phyloP scores from a whole-genome alignment of 805 yeast species.

The Kazachstania martiniae region DNA sequence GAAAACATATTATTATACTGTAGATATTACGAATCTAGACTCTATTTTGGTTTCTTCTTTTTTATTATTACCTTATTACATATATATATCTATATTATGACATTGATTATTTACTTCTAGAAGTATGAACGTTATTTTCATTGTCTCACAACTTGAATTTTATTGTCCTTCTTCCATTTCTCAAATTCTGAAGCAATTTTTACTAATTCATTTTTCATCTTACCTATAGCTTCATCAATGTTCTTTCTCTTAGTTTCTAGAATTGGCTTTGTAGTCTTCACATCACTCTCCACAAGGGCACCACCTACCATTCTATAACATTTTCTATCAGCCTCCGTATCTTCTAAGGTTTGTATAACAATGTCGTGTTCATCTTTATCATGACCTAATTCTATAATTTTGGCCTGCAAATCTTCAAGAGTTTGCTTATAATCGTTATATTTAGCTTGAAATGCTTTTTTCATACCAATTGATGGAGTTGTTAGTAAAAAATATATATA shows the following conservation, averaged over 20 bases:
- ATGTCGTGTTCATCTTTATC: slow-evolving; percentile 40
- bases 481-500: no score
- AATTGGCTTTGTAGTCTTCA: slow-evolving; percentile 61
- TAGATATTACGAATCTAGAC: no score
- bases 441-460: slow-evolving; percentile 34
- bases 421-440: slow-evolving; percentile 43
- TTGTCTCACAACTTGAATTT: slow-evolving; percentile 26
- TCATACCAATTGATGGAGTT: no score
- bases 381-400: slow-evolving; percentile 36
- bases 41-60: no score
- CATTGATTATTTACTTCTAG: no score
- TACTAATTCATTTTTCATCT: slow-evolving; percentile 22
- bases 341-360: slow-evolving; percentile 47
- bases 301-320: slow-evolving; percentile 94
- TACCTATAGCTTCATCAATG: slow-evolving; percentile 22
- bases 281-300: slow-evolving; percentile 73
- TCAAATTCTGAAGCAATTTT: slow-evolving; percentile 25
- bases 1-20: no score
- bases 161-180: slow-evolving; percentile 28
- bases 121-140: slow-evolving; percentile 6
- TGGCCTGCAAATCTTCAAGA: slow-evolving; percentile 35
- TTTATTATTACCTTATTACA: no score
- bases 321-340: slow-evolving; percentile 50
- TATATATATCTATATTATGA: no score
- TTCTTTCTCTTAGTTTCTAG: slow-evolving; percentile 47